Evolutionary conservation across 805 yeast species (phyloP), one percentile per base, ranked within the genome.

Genomic region (Sugiyamaella floridensis): DNA sequence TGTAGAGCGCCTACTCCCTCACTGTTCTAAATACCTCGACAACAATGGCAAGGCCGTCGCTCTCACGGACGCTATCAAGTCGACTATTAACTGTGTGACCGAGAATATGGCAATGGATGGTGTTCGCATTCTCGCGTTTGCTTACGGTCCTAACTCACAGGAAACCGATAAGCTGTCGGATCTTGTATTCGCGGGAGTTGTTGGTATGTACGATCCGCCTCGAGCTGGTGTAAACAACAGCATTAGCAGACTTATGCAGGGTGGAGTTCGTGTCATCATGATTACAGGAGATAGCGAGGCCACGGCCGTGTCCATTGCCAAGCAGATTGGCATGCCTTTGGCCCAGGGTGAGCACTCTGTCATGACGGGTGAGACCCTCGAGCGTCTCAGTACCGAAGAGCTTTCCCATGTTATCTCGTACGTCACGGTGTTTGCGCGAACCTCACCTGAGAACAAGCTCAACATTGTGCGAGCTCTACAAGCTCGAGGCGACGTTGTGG

Each of bases 191-290:
- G 78, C 86, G 58, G 99, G 99, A 11, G 71, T 93, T 45, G 76
- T 89, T 58, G 98, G 97, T 52, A 89, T 93, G 96, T 89, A 88
- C 62, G 99, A 93, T 70, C 99, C 99, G 9, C 99, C 99, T 53
- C 81, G 99, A 63, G 85, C 90, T 9, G 82, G 85, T 56, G 98
- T 93, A 2, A 78, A 80, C 47, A 73, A 76, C 48, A 86, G 97
- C 1, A 79, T 93, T 53, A 78, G 86, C 40, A 76, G 82, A 58
- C 76, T 93, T 53, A 76, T 89, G 74, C 82, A 82, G 63, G 97
- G 98, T 56, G 96, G 98, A 44, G 99, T 93, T 43, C 95, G 89
- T 64, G 89, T 93, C n/a, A 87, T 93, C 49, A 93, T 93, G 98
- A 92, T 93, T 58, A 93, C 99, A 8, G 97, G 97, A 61, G 97